These are phyloP conservation scores for Backusella mclennaniae DNA, from an alignment of 192 early-diverging fungal genomes.

Conservation along the genomic window DNA sequence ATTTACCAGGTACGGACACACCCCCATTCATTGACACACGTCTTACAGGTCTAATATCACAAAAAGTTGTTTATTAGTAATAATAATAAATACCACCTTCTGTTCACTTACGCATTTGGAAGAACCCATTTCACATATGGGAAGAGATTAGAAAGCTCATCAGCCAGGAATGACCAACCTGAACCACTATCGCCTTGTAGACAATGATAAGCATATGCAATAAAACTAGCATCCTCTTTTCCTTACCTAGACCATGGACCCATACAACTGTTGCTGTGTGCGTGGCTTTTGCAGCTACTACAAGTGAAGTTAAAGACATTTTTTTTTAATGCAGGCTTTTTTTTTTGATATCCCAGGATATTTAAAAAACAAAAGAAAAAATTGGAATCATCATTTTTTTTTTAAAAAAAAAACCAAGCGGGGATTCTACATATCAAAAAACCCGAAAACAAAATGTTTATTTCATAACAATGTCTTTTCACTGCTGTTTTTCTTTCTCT, in stretches of 20 bases:
- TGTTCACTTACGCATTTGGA: constrained; percentile 68
- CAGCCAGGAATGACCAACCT: constrained; percentile 56
- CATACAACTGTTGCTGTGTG: constrained; percentile 60
- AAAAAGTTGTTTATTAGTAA: not conserved
- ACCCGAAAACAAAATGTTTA: too few relatives aligned
- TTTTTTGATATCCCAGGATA: not conserved
- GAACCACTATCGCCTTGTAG: constrained; percentile 51
- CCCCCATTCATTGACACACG: constrained; percentile 82
- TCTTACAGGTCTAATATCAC: constrained; percentile 40
- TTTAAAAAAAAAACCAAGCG: too few relatives aligned
- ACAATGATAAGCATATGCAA: not conserved
- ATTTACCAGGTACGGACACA: constrained; percentile 68
- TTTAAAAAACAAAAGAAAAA: not conserved
- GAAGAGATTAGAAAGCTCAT: constrained; percentile 52
- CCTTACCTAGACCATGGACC: constrained; percentile 46
- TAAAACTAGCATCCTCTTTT: not conserved
- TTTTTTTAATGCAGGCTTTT: not conserved
- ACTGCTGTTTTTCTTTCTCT: too few relatives aligned
- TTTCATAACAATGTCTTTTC: too few relatives aligned
- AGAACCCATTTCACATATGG: constrained; percentile 91
- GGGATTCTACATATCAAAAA: too few relatives aligned
- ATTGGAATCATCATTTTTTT: too few relatives aligned
- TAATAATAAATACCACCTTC: not conserved
- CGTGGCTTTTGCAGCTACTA: constrained; percentile 35
- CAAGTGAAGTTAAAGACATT: constrained; percentile 35